Evolutionary conservation across 1,284 basidiomycete genomes (phyloP).

Genomic region (Vanrija sp.): DNA sequence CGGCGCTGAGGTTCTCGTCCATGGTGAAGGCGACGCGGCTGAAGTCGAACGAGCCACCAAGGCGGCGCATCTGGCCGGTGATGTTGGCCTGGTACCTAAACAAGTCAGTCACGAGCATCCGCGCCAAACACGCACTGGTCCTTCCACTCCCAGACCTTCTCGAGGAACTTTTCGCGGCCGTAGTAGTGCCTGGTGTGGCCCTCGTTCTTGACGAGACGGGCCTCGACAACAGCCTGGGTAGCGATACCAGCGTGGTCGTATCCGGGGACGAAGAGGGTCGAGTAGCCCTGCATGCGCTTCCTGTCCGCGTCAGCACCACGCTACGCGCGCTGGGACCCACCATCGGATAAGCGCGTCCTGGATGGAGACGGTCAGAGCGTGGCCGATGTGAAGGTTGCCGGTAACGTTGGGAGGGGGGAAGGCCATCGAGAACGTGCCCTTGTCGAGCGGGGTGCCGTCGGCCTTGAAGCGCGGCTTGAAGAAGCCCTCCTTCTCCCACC

Average conservation of each 20-base stretch:
- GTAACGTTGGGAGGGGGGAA: constrained; percentile 98
- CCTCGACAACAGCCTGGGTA: constrained; percentile 97
- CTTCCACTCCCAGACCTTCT: constrained; percentile 95
- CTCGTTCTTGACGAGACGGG: constrained; percentile 76
- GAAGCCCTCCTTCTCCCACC: constrained; percentile 90
- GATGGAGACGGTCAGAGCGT: constrained; percentile 87
- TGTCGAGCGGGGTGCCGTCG: constrained; percentile 56
- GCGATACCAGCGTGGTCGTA: constrained; percentile 99
- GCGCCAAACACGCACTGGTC: constrained; percentile 64
- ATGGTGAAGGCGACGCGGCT: constrained; percentile 92
- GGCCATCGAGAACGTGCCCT: constrained; percentile 81
- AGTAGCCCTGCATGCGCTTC: constrained; percentile 95
- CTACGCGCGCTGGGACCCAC: constrained; percentile 51
- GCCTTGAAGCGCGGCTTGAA: constrained; percentile 73
- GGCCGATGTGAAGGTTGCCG: constrained; percentile 92
- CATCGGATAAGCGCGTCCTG: constrained; percentile 87
- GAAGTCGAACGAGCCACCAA: constrained; percentile 96
- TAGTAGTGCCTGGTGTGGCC: constrained; percentile 88
- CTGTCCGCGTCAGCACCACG: constrained; percentile 48
- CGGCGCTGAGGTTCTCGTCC: constrained; percentile 78
- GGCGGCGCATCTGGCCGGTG: constrained; percentile 79
- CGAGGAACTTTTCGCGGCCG: constrained; percentile 86
- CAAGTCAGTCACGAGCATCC: not conserved
- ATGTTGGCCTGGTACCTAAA: constrained; percentile 76
- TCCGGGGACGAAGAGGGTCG: constrained; percentile 85